A percentile compares a stretch with the other conserved stretches of the same genome.
Evolutionary conservation across 2,329 filamentous ascomycete species (phyloP).

Genomic region (Aspergillus floridensis): DNA sequence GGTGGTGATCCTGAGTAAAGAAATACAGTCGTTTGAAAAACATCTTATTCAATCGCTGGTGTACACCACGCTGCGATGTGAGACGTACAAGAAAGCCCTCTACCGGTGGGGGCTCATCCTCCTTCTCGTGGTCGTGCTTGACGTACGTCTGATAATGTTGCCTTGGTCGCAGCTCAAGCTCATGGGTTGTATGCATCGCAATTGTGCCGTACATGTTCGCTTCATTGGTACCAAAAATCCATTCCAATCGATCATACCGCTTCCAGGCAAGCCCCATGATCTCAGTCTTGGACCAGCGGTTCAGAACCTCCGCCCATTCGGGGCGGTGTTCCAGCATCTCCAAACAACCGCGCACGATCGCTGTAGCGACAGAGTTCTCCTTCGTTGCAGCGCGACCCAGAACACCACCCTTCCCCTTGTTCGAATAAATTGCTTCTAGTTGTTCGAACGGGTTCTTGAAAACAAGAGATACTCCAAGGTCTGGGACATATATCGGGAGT

Average conservation of each 20-base stretch:
- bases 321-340: constrained; percentile 55
- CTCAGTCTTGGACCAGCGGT: constrained; percentile 57
- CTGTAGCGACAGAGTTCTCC: constrained; percentile 55
- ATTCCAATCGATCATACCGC: constrained; percentile 66
- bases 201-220: constrained; percentile 68
- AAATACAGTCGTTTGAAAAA: constrained; percentile 67
- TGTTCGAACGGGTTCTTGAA: constrained; percentile 60
- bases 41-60: constrained; percentile 58
- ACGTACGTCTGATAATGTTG: constrained; percentile 60
- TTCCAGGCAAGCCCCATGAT: constrained; percentile 67
- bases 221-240: constrained; percentile 65
- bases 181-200: constrained; percentile 64
- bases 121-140: constrained; percentile 35
- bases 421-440: constrained; percentile 40
- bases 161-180: constrained; percentile 64
- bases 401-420: constrained; percentile 46
- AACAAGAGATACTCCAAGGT: constrained; percentile 58
- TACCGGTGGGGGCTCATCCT: constrained; percentile 60
- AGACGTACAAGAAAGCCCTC: constrained; percentile 66
- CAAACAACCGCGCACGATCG: constrained; percentile 59
- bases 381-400: constrained; percentile 38
- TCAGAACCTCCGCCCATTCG: constrained; percentile 60
- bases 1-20: constrained; percentile 60
- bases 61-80: constrained; percentile 61
- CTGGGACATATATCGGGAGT: constrained; percentile 61